Base-by-base conservation (phyloP, 2,329 filamentous ascomycete species). In the Phialocephala subalpina region DNA sequence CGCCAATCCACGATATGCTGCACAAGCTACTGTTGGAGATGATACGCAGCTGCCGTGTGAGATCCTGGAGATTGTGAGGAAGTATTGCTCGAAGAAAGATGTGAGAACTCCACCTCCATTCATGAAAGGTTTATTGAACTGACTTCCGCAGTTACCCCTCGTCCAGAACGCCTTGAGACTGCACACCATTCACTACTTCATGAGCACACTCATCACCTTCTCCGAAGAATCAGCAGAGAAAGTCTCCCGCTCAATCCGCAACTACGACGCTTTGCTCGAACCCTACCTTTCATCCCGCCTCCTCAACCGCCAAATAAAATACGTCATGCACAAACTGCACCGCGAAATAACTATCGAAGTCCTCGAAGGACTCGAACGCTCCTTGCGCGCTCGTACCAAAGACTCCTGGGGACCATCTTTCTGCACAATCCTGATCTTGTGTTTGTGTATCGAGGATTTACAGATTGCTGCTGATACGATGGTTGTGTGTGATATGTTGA, bases 101-200 rank as follows among this genome's bases (percentile, higher is more conserved):
- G 72, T 71, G 64, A 63, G 69, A 22, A 40, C 1, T 8, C 18
- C 27, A 1, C 12, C 8, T 29, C 4, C 16, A n/a, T n/a, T n/a
- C n/a, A n/a, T n/a, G n/a, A n/a, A n/a, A n/a, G n/a, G 1, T 29
- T 33, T 33, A 9, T 22, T 25, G 18, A 53, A n/a, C 20, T n/a
- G n/a, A n/a, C n/a, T n/a, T n/a, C n/a, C 27, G 38, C 38, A 71
- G 70, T 47, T 49, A 20, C 58, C 66, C 4, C 64, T 73, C 12
- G 60, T 73, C 14, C 58, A 58, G 18, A 69, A 69, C 40, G 73
- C 64, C 1, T 22, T 74, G 27, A 70, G 67, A 66, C 66, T 74
- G 1, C 73, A 74, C 52, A 70, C 68, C 18, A 72, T 73, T n/a
- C 70, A 73, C 25, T 73, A 73, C 62, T 74, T 69, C 36, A 72